phyloP scores from a whole-genome alignment of 192 early-diverging fungal genomes.

The Spinellus fusiger region DNA sequence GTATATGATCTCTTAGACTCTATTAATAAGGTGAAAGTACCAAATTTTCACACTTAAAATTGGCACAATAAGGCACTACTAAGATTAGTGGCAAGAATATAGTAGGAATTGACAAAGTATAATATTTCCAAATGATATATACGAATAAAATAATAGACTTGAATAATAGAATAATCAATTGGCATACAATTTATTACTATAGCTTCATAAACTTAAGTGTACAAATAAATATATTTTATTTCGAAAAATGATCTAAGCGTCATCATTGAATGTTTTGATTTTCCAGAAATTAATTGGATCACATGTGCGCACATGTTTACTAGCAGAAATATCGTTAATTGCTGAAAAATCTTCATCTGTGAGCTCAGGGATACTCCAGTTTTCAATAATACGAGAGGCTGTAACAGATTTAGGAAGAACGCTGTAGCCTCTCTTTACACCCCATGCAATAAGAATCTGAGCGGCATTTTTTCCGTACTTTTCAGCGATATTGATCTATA shows the following conservation, averaged over 20 bases:
- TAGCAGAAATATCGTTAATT: background rate
- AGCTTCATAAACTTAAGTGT: no score
- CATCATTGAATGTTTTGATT: background rate
- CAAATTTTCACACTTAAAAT: no score
- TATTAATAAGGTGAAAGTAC: no score
- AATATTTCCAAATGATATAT: no score
- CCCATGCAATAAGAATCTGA: slow-evolving; percentile 77
- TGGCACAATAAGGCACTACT: no score
- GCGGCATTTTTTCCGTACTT: slow-evolving; percentile 59
- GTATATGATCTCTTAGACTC: no score
- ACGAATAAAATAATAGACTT: no score
- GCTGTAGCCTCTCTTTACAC: slow-evolving; percentile 58
- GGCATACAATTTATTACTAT: no score
- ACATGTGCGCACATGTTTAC: background rate
- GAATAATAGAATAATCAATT: no score
- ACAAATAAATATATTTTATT: no score
- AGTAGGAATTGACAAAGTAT: no score
- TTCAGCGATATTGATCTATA: slow-evolving; percentile 51
- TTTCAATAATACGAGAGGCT: slow-evolving; percentile 24
- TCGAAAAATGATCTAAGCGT: background rate
- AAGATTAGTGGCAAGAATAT: no score
- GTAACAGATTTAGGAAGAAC: slow-evolving; percentile 82
- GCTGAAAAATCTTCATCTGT: slow-evolving; percentile 1
- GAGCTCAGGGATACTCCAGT: slow-evolving; percentile 6
- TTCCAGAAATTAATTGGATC: slow-evolving; percentile 10